phyloP scores from a whole-genome alignment of 176 grass and related monocot genomes.

The Oryza punctata region DNA sequence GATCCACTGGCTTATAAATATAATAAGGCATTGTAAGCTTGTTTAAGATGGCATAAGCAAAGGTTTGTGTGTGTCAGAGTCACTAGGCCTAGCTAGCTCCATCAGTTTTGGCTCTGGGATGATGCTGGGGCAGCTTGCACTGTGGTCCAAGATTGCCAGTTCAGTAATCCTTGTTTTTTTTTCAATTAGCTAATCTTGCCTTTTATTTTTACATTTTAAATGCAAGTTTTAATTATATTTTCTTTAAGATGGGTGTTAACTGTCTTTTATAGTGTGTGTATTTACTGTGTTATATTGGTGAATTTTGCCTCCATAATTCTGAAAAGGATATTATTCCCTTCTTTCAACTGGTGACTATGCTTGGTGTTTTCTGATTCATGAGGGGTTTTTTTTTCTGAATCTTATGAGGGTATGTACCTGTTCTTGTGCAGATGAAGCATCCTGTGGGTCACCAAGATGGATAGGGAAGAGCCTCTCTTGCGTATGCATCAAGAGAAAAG shows the following conservation, averaged over 20 bases:
- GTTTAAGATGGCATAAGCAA: conserved; percentile 9
- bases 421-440: conserved; percentile 68
- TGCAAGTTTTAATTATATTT: neutral
- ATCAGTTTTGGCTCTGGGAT: conserved; percentile 4
- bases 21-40: conserved; percentile 16
- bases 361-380: neutral
- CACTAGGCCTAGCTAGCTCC: neutral
- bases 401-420: neutral
- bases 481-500: conserved; percentile 93
- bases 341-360: neutral
- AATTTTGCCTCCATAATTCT: neutral
- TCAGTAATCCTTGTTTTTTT: conserved; percentile 13
- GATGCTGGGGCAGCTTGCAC: conserved; percentile 43
- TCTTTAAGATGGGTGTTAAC: too few relatives aligned
- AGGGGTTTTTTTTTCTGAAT: neutral
- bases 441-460: conserved; percentile 97
- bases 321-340: neutral
- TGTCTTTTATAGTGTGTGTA: too few relatives aligned
- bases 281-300: too few relatives aligned
- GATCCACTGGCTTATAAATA: conserved; percentile 37
- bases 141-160: conserved; percentile 42
- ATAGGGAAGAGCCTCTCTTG: conserved; percentile 91
- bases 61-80: neutral
- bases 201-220: neutral
- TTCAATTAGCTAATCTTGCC: neutral